Percentiles rank a stretch among this genome's conserved stretches.
These are phyloP conservation scores for Pseudovirgaria hyperparasitica DNA, from an alignment of 2,329 filamentous ascomycete genomes.

Conservation along the genomic window DNA sequence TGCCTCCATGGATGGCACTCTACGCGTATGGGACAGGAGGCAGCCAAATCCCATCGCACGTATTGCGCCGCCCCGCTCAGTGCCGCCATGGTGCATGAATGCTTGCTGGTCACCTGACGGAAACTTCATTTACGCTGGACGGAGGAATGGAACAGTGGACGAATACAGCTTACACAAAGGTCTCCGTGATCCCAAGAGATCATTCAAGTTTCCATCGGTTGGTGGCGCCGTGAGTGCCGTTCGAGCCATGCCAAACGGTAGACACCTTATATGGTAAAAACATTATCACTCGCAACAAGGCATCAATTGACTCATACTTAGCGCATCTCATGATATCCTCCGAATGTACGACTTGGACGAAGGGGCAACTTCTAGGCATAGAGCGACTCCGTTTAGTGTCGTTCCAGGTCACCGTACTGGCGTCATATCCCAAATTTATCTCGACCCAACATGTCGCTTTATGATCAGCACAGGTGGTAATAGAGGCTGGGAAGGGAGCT, in stretches of 20 bases:
- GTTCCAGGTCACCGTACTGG: slow-evolving; percentile 83
- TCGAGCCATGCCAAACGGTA: slow-evolving; percentile 80
- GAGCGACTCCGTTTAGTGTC: slow-evolving; percentile 87
- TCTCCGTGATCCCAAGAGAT: slow-evolving; percentile 60
- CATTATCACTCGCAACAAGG: too few species aligned
- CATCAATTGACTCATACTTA: slow-evolving; percentile 21
- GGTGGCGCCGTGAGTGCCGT: slow-evolving; percentile 84
- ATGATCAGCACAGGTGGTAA: slow-evolving; percentile 90
- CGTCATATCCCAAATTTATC: slow-evolving; percentile 72
- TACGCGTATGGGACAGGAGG: slow-evolving; percentile 89
- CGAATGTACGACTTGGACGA: slow-evolving; percentile 79
- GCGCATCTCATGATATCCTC: slow-evolving; percentile 85
- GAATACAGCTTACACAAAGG: slow-evolving; percentile 82
- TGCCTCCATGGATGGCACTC: slow-evolving; percentile 71
- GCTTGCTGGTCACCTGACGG: slow-evolving; percentile 94
- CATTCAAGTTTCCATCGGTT: slow-evolving; percentile 77
- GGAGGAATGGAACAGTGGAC: slow-evolving; percentile 85
- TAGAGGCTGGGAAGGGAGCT: slow-evolving; percentile 83
- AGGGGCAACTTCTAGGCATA: slow-evolving; percentile 52
- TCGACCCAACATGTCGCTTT: slow-evolving; percentile 78
- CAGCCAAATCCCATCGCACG: slow-evolving; percentile 64
- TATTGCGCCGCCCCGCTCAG: slow-evolving; percentile 59
- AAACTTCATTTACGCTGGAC: slow-evolving; percentile 86
- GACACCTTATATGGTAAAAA: slow-evolving; percentile 72
- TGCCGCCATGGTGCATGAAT: slow-evolving; percentile 95